Evolutionary conservation across 305 asterid genomes (phyloP).

Genomic region (Fraxinus baroniana): DNA sequence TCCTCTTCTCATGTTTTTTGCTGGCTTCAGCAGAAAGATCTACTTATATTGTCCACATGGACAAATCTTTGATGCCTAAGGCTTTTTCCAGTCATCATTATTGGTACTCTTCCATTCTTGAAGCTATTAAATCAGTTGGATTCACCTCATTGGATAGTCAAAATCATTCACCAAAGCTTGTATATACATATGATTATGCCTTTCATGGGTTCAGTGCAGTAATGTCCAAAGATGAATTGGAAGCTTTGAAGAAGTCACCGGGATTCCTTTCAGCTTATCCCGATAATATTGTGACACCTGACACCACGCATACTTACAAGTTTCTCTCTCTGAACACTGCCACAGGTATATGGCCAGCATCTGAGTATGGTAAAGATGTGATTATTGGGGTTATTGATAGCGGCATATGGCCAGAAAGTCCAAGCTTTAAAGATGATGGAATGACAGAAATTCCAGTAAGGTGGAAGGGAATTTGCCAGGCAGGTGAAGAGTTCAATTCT

Average conservation of each 20-base stretch:
- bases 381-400: slow-evolving; percentile 48
- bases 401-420: slow-evolving; percentile 54
- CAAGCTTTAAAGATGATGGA: slow-evolving; percentile 41
- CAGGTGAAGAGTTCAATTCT: slow-evolving; percentile 37
- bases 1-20: not conserved
- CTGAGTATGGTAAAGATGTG: slow-evolving; percentile 42
- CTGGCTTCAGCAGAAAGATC: slow-evolving; percentile 24
- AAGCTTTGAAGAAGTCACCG: slow-evolving; percentile 23
- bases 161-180: slow-evolving; percentile 1
- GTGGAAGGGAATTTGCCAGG: slow-evolving; percentile 50
- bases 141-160: not conserved
- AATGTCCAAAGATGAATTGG: slow-evolving; percentile 23
- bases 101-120: slow-evolving; percentile 45
- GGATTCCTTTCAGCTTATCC: slow-evolving; percentile 34
- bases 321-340: slow-evolving; percentile 41
- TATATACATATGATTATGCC: slow-evolving; percentile 37
- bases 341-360: slow-evolving; percentile 44
- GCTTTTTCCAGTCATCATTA: slow-evolving; percentile 32
- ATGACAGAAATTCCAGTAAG: slow-evolving; percentile 36
- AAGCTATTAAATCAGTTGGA: slow-evolving; percentile 11
- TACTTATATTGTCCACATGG: slow-evolving; percentile 35
- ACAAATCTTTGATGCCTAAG: slow-evolving; percentile 38
- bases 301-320: slow-evolving; percentile 39
- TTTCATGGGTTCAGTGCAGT: slow-evolving; percentile 39
- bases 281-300: slow-evolving; percentile 21